Base-by-base conservation (phyloP, 2,329 filamentous ascomycete species). In the Fusarium tjaetaba region DNA sequence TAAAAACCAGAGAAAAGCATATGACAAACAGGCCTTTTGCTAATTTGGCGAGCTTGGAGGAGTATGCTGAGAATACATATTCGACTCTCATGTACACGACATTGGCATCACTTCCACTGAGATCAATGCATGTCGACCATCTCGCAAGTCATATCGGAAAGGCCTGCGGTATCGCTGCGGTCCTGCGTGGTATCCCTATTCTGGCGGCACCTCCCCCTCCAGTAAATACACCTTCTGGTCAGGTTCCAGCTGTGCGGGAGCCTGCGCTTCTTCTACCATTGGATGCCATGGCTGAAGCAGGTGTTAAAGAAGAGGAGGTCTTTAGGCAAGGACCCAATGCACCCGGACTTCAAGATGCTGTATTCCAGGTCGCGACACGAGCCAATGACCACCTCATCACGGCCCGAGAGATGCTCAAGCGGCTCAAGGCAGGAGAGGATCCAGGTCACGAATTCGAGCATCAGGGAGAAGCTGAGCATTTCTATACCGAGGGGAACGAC, bases 351-450 rank as follows among this genome's bases (percentile, higher is more conserved):
- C 91, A 93, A 69, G 96, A 99, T 81, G 96, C 95, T 7, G 90
- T 98, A 2, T 99, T 98, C 82, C 88, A 90, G 8, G 94, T 99
- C 20, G 96, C 96, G 1, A 99, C 96, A 0, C 90, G 96, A 42
- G 96, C 96, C 11, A 97, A 97, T 79, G 96, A 99, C 80, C 96
- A 99, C 82, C 86, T 99, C 39, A 97, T 98, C 75, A 98, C 96
- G 0, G 96, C 93, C 4, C 88, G 95, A 67, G 94, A 97, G 81
- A 97, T 99, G 95, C 82, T 98, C 68, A 92, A 91, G 78, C 94
- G 93, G 77, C 84, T 97, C 26, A 90, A 90, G 61, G 91, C 90
- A 8, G 94, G 95, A 4, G 84, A 92, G 75, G 91, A 90, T 55
- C 89, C 94, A 0, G 94, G 92, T 0, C 96, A 98, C 80, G 94